phyloP scores from a whole-genome alignment of 768 basidiomycete genomes.

The Lactarius deliciosus region DNA sequence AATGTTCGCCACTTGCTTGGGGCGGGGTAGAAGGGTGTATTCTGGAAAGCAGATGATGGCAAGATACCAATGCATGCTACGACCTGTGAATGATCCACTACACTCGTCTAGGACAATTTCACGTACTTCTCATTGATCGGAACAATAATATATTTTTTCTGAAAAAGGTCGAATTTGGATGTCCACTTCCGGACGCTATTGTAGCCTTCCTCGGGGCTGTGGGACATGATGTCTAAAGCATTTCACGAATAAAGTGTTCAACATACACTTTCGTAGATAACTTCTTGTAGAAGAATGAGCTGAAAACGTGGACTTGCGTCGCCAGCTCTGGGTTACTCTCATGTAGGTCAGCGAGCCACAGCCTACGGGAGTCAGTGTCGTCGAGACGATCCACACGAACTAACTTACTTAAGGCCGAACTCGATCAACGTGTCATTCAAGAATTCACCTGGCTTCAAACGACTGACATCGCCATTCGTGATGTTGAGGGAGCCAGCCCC shows the following conservation, averaged over 20 bases:
- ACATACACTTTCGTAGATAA: conserved; percentile 67
- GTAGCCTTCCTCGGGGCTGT: conserved; percentile 64
- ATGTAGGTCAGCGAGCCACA: conserved; percentile 65
- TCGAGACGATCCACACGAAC: conserved; percentile 2
- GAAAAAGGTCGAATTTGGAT: conserved; percentile 79
- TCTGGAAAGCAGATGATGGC: conserved; percentile 89
- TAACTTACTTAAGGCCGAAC: conserved; percentile 84
- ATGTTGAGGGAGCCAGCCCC: conserved; percentile 77
- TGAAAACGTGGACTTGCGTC: conserved; percentile 85
- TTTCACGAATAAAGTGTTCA: background rate
- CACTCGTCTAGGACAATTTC: background rate
- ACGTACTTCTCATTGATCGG: conserved; percentile 96
- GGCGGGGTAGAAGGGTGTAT: conserved; percentile 51
- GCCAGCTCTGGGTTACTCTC: conserved; percentile 57
- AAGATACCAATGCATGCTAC: conserved; percentile 94
- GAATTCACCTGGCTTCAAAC: conserved; percentile 78
- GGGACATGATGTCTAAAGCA: background rate
- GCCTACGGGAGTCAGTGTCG: conserved; percentile 41
- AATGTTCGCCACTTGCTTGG: conserved; percentile 25
- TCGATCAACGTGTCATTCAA: conserved; percentile 97
- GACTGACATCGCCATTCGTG: conserved; percentile 71
- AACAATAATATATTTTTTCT: conserved; percentile 89
- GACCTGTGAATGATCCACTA: background rate
- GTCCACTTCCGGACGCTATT: conserved; percentile 94
- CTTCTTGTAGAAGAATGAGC: conserved; percentile 98